These are phyloP conservation scores for Colletotrichum sansevieriae DNA, from an alignment of 2,329 filamentous ascomycete genomes.

Conservation along the genomic window DNA sequence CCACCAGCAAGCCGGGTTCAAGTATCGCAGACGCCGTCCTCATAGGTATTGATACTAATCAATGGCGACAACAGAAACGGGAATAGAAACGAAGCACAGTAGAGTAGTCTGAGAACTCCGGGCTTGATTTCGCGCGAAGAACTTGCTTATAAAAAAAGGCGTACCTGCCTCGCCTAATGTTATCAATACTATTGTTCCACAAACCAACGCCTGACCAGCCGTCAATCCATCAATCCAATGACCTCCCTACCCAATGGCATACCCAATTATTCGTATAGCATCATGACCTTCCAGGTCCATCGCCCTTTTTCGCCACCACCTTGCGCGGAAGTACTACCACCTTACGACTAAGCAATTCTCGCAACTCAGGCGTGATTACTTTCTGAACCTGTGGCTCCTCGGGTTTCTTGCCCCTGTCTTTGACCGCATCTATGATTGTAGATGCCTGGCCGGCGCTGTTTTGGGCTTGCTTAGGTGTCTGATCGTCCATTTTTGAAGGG, in stretches of 20 bases:
- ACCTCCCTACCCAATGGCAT: background rate
- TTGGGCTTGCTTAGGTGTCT: background rate
- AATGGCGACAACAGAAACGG: too few species aligned
- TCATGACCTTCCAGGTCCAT: slow-evolving; percentile 22
- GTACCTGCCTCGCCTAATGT: background rate
- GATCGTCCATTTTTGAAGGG: slow-evolving; percentile 30
- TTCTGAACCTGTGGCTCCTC: slow-evolving; percentile 53
- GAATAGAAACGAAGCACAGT: too few species aligned
- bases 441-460: slow-evolving; percentile 45
- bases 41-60: too few species aligned
- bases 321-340: slow-evolving; percentile 59
- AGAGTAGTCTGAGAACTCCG: too few species aligned
- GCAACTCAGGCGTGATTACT: slow-evolving; percentile 69
- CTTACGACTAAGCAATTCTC: slow-evolving; percentile 64
- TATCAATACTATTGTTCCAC: background rate
- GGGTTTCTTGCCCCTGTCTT: slow-evolving; percentile 52
- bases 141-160: background rate
- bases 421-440: slow-evolving; percentile 49
- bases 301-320: slow-evolving; percentile 48
- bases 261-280: background rate
- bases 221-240: background rate
- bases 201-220: slow-evolving; percentile 1
- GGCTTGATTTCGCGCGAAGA: too few species aligned
- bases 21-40: too few species aligned
- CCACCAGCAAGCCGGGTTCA: too few species aligned